Evolutionary conservation across 441 rosid species (phyloP).

Genomic region (Adansonia gregorii): DNA sequence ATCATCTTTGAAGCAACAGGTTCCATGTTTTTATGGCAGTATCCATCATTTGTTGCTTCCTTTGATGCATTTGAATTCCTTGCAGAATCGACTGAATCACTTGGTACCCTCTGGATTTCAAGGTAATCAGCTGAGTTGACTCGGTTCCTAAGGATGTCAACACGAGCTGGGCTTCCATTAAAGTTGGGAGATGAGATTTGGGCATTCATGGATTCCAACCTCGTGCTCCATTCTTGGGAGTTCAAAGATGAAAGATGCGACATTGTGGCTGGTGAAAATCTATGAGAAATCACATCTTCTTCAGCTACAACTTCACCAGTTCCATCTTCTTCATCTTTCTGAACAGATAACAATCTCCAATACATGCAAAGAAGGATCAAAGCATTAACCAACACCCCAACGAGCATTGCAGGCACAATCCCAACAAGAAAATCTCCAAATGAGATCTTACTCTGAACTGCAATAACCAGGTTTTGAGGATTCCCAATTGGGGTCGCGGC

Average conservation of each 20-base stretch:
- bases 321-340: constrained; percentile 52
- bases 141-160: constrained; percentile 47
- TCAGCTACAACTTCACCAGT: constrained; percentile 42
- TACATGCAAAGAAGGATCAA: constrained; percentile 57
- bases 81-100: constrained; percentile 23
- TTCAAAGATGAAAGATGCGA: constrained; percentile 43
- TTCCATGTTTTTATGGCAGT: constrained; percentile 38
- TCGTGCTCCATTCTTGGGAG: constrained; percentile 46
- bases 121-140: constrained; percentile 32
- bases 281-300: constrained; percentile 51
- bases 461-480: constrained; percentile 85
- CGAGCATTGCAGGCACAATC: constrained; percentile 62
- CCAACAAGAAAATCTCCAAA: constrained; percentile 62
- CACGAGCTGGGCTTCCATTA: constrained; percentile 18
- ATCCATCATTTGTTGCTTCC: constrained; percentile 32
- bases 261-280: constrained; percentile 64
- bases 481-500: constrained; percentile 88
- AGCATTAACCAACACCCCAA: constrained; percentile 61
- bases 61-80: constrained; percentile 42
- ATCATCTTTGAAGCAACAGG: constrained; percentile 23
- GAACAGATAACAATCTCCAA: constrained; percentile 58
- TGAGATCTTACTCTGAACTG: constrained; percentile 59
- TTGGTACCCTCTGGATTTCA: constrained; percentile 37
- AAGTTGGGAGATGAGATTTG: constrained; percentile 30
- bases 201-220: constrained; percentile 35